Conservation (phyloP, 1,284 basidiomycete species). For the Cutaneotrichosporon sp. region DNA sequence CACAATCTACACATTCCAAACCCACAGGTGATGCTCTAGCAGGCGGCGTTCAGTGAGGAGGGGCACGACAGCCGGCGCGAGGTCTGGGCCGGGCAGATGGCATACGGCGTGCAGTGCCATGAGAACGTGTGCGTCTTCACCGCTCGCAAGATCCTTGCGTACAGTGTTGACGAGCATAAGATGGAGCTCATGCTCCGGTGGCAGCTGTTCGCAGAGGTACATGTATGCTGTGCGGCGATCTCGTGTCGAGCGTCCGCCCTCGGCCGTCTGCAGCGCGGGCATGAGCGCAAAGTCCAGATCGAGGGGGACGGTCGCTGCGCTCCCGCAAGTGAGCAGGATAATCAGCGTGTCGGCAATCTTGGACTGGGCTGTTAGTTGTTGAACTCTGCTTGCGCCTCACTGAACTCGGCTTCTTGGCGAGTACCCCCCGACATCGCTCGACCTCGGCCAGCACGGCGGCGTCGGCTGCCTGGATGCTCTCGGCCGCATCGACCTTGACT, state of each 20-base stretch:
- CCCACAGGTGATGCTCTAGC: slow-evolving; percentile 32
- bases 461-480: slow-evolving; percentile 29
- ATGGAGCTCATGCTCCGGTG: slow-evolving; percentile 33
- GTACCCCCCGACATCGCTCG: slow-evolving; percentile 13
- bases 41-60: slow-evolving; percentile 25
- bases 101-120: slow-evolving; percentile 36
- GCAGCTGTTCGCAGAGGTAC: slow-evolving; percentile 35
- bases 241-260: slow-evolving; percentile 27
- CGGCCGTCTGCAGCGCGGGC: slow-evolving; percentile 40
- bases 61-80: slow-evolving; percentile 40
- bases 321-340: slow-evolving; percentile 33
- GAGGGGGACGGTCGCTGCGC: slow-evolving; percentile 11
- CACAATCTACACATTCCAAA: neutral
- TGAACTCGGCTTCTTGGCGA: slow-evolving; percentile 14
- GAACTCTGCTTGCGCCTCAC: slow-evolving; percentile 19
- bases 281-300: slow-evolving; percentile 35
- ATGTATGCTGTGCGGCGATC: slow-evolving; percentile 41
- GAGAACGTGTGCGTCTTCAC: slow-evolving; percentile 23
- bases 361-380: no score
- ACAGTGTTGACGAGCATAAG: slow-evolving; percentile 46
- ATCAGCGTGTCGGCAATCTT: slow-evolving; percentile 34
- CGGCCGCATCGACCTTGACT: slow-evolving; percentile 28
- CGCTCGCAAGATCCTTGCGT: slow-evolving; percentile 42
- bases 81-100: slow-evolving; percentile 33
- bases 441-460: slow-evolving; percentile 25